These are phyloP conservation scores for Leishmania braziliensis DNA, from an alignment of 208 protist species.

Conservation along the genomic window DNA sequence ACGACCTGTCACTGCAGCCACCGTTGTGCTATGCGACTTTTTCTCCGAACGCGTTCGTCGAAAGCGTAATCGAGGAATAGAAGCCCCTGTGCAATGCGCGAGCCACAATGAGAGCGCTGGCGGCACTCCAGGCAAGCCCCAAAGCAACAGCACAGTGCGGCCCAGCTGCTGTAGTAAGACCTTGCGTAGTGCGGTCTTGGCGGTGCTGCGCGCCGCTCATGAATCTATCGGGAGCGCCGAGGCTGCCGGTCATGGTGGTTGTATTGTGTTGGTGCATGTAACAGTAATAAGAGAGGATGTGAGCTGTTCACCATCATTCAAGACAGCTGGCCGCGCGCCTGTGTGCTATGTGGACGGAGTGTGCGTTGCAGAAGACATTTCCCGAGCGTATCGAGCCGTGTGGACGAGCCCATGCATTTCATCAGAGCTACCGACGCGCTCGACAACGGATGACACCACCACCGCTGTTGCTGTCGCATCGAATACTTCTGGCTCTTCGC, in stretches of 20 bases:
- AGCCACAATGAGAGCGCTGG: background rate
- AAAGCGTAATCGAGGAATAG: background rate
- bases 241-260: slow-evolving; percentile 2
- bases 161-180: background rate
- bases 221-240: background rate
- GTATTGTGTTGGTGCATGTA: slow-evolving; percentile 7
- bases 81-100: background rate
- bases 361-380: slow-evolving; percentile 10
- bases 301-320: background rate
- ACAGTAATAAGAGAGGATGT: background rate
- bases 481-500: background rate
- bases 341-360: slow-evolving; percentile 11
- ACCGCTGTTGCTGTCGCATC: background rate
- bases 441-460: background rate
- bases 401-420: background rate
- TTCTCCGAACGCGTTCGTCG: background rate
- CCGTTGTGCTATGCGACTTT: slow-evolving; percentile 5
- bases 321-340: background rate
- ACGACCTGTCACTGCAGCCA: background rate
- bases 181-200: slow-evolving; percentile 3
- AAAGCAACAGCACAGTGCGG: too few species aligned
- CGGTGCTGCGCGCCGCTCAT: background rate
- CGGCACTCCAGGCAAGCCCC: background rate
- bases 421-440: background rate
- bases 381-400: slow-evolving; percentile 8